Evolutionary conservation across 768 basidiomycete species (phyloP).

Genomic region (Tricholoma flavovirens): DNA sequence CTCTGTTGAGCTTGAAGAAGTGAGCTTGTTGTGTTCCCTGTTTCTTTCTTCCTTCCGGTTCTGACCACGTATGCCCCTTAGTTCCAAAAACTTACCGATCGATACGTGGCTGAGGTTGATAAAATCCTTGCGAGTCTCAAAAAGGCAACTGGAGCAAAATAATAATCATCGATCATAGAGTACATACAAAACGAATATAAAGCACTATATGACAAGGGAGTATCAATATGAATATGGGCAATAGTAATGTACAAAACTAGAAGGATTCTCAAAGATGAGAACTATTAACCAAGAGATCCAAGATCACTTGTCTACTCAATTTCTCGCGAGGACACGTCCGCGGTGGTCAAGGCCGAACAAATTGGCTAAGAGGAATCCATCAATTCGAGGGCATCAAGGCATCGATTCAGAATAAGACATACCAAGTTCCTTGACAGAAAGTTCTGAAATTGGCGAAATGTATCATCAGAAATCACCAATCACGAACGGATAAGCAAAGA

Average conservation of each 20-base stretch:
- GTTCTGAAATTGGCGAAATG: slow-evolving; percentile 20
- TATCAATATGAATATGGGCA: not conserved
- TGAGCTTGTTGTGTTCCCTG: slow-evolving; percentile 23
- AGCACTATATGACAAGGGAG: not conserved
- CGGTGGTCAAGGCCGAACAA: slow-evolving; percentile 40
- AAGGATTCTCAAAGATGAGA: not conserved
- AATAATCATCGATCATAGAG: slow-evolving; percentile 1
- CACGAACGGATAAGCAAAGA: not conserved
- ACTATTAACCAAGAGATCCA: not conserved
- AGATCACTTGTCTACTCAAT: not conserved
- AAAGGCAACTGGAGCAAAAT: slow-evolving; percentile 42
- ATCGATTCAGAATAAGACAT: slow-evolving; percentile 6
- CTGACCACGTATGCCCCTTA: slow-evolving; percentile 19
- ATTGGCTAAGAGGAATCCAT: slow-evolving; percentile 23
- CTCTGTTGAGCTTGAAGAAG: slow-evolving; percentile 67
- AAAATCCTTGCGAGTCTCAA: slow-evolving; percentile 58
- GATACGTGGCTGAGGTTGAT: slow-evolving; percentile 59
- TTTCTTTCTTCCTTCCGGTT: not conserved
- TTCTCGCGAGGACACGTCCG: slow-evolving; percentile 23
- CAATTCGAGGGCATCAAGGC: not conserved
- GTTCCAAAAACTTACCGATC: slow-evolving; percentile 74
- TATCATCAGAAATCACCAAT: not conserved
- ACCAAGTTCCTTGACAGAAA: slow-evolving; percentile 48
- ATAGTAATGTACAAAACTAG: not conserved
- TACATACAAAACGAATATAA: not conserved